phyloP scores from a whole-genome alignment of 352 stramenopile genomes.

The Pythium folliculosum region DNA sequence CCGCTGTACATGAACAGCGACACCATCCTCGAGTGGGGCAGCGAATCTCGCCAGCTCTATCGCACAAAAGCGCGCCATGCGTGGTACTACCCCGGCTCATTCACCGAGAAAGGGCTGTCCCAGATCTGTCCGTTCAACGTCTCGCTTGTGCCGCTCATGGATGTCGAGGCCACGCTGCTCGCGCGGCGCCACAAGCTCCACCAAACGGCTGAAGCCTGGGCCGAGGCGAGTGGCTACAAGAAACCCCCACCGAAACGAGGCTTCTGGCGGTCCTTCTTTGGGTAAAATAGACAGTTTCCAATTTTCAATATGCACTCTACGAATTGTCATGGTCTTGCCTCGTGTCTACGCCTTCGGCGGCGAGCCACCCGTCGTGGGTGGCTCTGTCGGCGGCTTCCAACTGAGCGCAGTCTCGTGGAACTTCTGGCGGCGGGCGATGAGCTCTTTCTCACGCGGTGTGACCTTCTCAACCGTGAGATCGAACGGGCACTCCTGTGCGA shows the following conservation, averaged over 20 bases:
- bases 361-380: not conserved
- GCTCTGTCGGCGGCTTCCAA: slow-evolving; percentile 10
- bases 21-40: slow-evolving; percentile 33
- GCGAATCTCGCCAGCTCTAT: slow-evolving; percentile 29
- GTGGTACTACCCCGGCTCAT: slow-evolving; percentile 56
- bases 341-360: not conserved
- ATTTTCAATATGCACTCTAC: not conserved
- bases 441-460: slow-evolving; percentile 5
- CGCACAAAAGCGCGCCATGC: slow-evolving; percentile 51
- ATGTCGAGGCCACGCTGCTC: slow-evolving; percentile 40
- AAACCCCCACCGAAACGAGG: slow-evolving; percentile 1
- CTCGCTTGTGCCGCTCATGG: slow-evolving; percentile 43
- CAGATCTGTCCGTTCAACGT: slow-evolving; percentile 65
- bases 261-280: slow-evolving; percentile 13
- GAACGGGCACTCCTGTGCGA: slow-evolving; percentile 26
- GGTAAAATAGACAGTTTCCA: slow-evolving; percentile 22
- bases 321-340: not conserved
- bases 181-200: slow-evolving; percentile 47
- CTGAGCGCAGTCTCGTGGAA: slow-evolving; percentile 7
- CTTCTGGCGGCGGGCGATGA: slow-evolving; percentile 14
- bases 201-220: slow-evolving; percentile 19
- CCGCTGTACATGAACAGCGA: slow-evolving; percentile 72
- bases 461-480: slow-evolving; percentile 16
- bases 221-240: slow-evolving; percentile 33
- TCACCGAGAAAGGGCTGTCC: slow-evolving; percentile 36